Evolutionary conservation across 2,329 filamentous ascomycete species (phyloP), one percentile per base, ranked within the genome.

Genomic region (Pyrenochaeta sp.): DNA sequence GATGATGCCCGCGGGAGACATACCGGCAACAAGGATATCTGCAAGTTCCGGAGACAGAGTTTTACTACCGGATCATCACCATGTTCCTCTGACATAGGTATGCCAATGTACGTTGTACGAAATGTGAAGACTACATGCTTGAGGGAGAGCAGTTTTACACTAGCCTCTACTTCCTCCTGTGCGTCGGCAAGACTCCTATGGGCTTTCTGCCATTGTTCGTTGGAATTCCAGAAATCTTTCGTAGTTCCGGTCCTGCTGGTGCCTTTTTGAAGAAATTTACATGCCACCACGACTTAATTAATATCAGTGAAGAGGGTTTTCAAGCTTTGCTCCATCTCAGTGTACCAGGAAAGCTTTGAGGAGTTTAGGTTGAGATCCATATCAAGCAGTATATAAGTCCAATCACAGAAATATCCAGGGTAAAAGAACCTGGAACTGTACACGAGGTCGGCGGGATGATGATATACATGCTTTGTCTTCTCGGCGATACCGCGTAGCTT

Each of bases 141-240:
- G 1, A 52, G 32, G 13, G 42, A 51, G 1, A 52, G 5, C 8
- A 49, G 25, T 6, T 37, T 25, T 8, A 39, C 27, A 24, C 52
- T 59, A 1, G 19, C 27, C 2, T 15, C 28, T 19, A 44, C 52
- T 34, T 55, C 42, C 19, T 15, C 36, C 30, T 15, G 27, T 6
- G 27, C 46, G 9, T 28, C 9, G 12, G 13, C 8, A 2, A 32
- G 24, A n/a, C 7, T 13, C n/a, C 36, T 22, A 19, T 28, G 13
- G 3, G 12, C 36, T 36, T 43, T 15, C 50, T 6, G 3, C 46
- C 36, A 39, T 19, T 19, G 36, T 39, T 12, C n/a, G 13, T 39
- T 42, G 3, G 52, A 34, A 2, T 27, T 25, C 56, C 52, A 59
- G 28, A 52, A 59, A 3, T 43, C 25, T 34, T 54, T 47, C 3